Evolutionary conservation across 345 rosid species (phyloP).

Genomic region (Citrus unshiu): DNA sequence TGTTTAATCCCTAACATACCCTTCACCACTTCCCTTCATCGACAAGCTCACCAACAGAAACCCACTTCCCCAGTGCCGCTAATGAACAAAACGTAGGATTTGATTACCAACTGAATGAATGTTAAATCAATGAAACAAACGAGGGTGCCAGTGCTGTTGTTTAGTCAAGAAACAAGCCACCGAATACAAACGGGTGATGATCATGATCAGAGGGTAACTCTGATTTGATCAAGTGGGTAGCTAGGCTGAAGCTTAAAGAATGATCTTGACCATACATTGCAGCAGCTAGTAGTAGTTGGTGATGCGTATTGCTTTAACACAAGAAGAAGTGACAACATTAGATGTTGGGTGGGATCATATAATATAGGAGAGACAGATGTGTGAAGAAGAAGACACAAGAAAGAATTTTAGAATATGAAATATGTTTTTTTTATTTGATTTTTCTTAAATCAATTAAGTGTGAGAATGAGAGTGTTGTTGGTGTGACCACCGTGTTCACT

Average conservation of each 20-base stretch:
- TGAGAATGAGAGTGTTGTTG: not conserved
- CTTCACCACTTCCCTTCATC: constrained; percentile 33
- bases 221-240: constrained; percentile 27
- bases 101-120: not conserved
- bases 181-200: constrained; percentile 14
- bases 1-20: constrained; percentile 38
- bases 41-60: constrained; percentile 74
- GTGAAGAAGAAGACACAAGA: too few relatives aligned
- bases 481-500: too few relatives aligned
- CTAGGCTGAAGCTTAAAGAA: constrained; percentile 17
- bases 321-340: too few relatives aligned
- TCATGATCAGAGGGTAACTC: constrained; percentile 16
- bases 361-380: too few relatives aligned
- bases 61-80: constrained; percentile 15
- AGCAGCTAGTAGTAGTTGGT: not conserved
- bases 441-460: not conserved
- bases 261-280: constrained; percentile 52
- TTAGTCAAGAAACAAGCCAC: constrained; percentile 57
- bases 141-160: constrained; percentile 29
- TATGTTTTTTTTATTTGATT: too few relatives aligned
- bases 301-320: not conserved
- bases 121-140: constrained; percentile 33
- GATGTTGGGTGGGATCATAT: too few relatives aligned
- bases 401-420: too few relatives aligned
- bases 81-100: constrained; percentile 25